These are phyloP conservation scores for Pharnaceum exiguum DNA, from an alignment of 148 eudicot species.

Conservation along the genomic window DNA sequence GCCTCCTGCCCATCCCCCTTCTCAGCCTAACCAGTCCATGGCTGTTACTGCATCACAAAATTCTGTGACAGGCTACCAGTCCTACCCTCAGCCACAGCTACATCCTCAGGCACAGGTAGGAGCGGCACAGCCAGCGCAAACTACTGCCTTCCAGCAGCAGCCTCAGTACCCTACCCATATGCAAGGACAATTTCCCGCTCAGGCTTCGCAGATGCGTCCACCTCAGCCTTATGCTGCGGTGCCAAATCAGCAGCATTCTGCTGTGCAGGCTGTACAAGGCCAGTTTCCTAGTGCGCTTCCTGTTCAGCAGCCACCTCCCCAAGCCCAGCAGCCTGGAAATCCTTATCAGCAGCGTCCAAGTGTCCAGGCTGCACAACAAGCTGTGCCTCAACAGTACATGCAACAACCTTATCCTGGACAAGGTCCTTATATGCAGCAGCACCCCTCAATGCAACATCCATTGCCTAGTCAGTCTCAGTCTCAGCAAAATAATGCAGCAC, in stretches of 20 bases:
- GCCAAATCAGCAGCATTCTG: constrained; percentile 48
- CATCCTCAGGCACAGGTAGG: constrained; percentile 48
- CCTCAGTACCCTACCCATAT: constrained; percentile 38
- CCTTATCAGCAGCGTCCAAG: constrained; percentile 52
- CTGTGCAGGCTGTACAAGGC: constrained; percentile 41
- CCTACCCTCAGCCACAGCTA: constrained; percentile 43
- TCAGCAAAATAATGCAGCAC: constrained; percentile 29
- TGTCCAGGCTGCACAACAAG: constrained; percentile 49
- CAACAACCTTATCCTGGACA: constrained; percentile 50
- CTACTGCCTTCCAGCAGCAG: constrained; percentile 37
- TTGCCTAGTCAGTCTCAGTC: constrained; percentile 34
- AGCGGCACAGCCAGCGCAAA: constrained; percentile 34
- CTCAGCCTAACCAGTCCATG: constrained; percentile 32
- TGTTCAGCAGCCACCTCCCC: constrained; percentile 41
- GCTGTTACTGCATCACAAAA: constrained; percentile 29
- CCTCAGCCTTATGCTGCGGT: constrained; percentile 40
- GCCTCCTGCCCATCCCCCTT: constrained; percentile 27
- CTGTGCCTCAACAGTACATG: constrained; percentile 42
- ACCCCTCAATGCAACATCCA: constrained; percentile 35
- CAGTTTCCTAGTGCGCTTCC: constrained; percentile 39
- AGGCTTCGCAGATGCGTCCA: constrained; percentile 49
- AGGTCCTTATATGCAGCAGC: constrained; percentile 33
- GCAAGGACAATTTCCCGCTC: constrained; percentile 56
- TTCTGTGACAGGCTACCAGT: constrained; percentile 44
- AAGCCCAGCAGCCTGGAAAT: constrained; percentile 49